Base-by-base conservation (phyloP, 768 basidiomycete species). In the Boletus rufocinnamomeus region DNA sequence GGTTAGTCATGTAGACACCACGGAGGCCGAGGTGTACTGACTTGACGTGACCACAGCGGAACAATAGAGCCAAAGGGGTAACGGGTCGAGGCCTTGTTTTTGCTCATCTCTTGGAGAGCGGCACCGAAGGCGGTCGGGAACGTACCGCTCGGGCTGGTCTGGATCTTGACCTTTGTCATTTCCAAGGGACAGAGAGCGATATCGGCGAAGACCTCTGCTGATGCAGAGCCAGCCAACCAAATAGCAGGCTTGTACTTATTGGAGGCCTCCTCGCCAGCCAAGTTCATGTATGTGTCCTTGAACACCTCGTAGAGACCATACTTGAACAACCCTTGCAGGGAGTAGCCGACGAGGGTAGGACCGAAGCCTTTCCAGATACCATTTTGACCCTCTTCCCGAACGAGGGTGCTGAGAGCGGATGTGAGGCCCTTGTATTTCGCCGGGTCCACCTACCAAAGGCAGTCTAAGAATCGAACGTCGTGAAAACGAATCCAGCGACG, bases 221-320 rank as follows among this genome's bases (percentile, higher is more conserved):
- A 93, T 58, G 91, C 94, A 61, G 95, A 95, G 72, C 89, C 92
- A 44, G 88, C 92, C 63, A 94, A 85, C 92, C 95, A 97, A 77
- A 97, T 93, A 59, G 82, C 81, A 64, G 88, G 87, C 79, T 92
- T 92, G 84, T 91, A 93, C 65, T 92, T 85, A 61, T 81, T 74
- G 40, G 90, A 72, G 30, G 82, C 77, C 72, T 93, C 90, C 76
- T 95, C 87, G 54, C 95, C 95, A 63, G 92, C 87, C 63, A 88
- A 74, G 83, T 95, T 94, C 82, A 86, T 86, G 83, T 95, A 95
- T 59, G 73, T 64, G 75, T 97, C 94, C 82, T 95, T 97, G 90
- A 95, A 97, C 72, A 90, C 74, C 77, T 97, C 95, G 75, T 96
- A 97, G 74, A 95, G 91, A 80, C 95, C 95, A 76, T 93, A 97